Percentiles rank a stretch among this genome's conserved stretches.
Evolutionary conservation across 306 rosid species (phyloP).

Genomic region (Notholithocarpus densiflorus): DNA sequence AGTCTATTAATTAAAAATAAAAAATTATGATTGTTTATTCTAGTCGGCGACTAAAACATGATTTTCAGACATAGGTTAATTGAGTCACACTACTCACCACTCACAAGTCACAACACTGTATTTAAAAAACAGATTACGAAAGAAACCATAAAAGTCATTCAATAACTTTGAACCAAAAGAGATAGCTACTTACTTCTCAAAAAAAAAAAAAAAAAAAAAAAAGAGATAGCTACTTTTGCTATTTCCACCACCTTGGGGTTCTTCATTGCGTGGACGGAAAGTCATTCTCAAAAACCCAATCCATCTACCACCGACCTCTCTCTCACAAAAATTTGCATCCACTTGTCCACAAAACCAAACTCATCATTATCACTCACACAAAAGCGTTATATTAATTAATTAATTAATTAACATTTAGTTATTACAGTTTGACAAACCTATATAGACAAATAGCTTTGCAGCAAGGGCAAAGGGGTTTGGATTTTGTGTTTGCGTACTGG

Average conservation of each 20-base stretch:
- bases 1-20: neutral
- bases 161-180: no score
- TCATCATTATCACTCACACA: constrained; percentile 9
- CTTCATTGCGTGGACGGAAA: constrained; percentile 56
- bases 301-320: constrained; percentile 41
- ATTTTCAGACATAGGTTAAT: no score
- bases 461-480: neutral
- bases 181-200: no score
- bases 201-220: neutral
- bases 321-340: constrained; percentile 23
- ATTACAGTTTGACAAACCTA: constrained; percentile 22
- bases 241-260: constrained; percentile 22
- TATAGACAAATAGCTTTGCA: no score
- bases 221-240: neutral
- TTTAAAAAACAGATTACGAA: no score
- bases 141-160: no score
- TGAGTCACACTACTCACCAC: no score
- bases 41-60: no score
- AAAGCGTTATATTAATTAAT: neutral
- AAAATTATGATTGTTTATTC: neutral
- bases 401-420: neutral
- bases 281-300: constrained; percentile 13
- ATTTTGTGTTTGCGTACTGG: constrained; percentile 5
- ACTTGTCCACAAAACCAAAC: constrained; percentile 24
- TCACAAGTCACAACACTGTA: no score